Evolutionary conservation across 805 yeast species (phyloP), one percentile per base, ranked within the genome.

Genomic region (Metschnikowia peoriensis): DNA sequence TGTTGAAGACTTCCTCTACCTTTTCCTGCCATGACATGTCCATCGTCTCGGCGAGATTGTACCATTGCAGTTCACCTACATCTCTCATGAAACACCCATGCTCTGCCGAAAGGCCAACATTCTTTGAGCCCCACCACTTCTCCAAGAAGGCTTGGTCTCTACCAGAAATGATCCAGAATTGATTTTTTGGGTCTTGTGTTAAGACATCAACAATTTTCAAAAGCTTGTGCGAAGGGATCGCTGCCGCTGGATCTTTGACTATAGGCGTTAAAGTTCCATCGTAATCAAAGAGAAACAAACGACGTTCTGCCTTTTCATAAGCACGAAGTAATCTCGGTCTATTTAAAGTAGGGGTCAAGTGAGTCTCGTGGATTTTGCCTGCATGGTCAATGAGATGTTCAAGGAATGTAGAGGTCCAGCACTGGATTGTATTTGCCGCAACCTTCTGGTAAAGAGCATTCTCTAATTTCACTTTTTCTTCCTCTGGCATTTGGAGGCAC

Each of bases 231-330:
- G 96, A 84, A 2, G 99, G 99, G 41, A 94, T 88, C 0, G 99
- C 99, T 0, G 98, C 97, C n/a, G 93, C 90, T 1, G 99, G 99
- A 61, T 94, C 98, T 39, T 84, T 81, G 4, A 94, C 99, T 64
- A 94, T 94, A 12, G 98, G 98, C 0, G 99, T 90, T 60, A 94
- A 76, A 1, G 99, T 94, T 29, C 99, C 99, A 67, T 94, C 99
- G 67, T 94, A 94, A 71, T 94, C 99, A 71, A 94, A 92, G 61
- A 94, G 69, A 61, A 94, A 90, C 53, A 94, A 71, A 56, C 98
- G 79, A 61, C 87, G 79, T 35, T 80, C 56, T 0, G 97, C 83
- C 22, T 67, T 59, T 44, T 78, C 67, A 67, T 89, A 94, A 52
- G 80, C 78, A 22, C 79, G 74, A 51, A 82, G 71, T 54, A 93